Evolutionary conservation across 768 basidiomycete species (phyloP).

Genomic region (Boletus barrowsii): DNA sequence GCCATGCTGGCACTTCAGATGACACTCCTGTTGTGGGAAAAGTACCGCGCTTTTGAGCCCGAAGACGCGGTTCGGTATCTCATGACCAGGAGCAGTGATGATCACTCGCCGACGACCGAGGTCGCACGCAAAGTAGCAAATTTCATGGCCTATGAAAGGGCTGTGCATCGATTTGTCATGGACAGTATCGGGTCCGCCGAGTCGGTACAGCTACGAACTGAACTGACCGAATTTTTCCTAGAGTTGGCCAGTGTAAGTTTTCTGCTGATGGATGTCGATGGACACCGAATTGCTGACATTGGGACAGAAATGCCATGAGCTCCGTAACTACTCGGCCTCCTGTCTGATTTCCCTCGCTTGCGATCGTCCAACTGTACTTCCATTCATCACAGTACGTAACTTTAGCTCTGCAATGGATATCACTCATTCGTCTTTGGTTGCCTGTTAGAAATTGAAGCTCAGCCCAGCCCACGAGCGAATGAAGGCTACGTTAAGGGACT

Average conservation of each 20-base stretch:
- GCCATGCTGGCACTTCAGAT: slow-evolving; percentile 47
- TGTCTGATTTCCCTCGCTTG: slow-evolving; percentile 42
- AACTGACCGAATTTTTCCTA: slow-evolving; percentile 42
- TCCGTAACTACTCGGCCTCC: slow-evolving; percentile 46
- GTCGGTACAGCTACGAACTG: slow-evolving; percentile 19
- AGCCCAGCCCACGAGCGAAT: slow-evolving; percentile 23
- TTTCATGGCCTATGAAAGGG: slow-evolving; percentile 36
- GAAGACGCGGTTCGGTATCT: slow-evolving; percentile 42
- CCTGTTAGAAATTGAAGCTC: slow-evolving; percentile 24
- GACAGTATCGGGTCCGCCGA: slow-evolving; percentile 24
- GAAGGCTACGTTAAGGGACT: slow-evolving; percentile 14
- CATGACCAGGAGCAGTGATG: slow-evolving; percentile 31
- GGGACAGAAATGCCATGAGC: slow-evolving; percentile 40
- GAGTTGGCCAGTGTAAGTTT: slow-evolving; percentile 41
- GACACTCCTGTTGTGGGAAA: slow-evolving; percentile 37
- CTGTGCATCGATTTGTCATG: slow-evolving; percentile 45
- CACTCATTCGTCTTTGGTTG: not conserved
- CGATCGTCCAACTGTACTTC: slow-evolving; percentile 37
- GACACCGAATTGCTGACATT: not conserved
- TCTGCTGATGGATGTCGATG: not conserved
- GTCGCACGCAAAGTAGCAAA: slow-evolving; percentile 26
- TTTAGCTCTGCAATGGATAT: not conserved
- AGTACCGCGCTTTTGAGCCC: slow-evolving; percentile 40
- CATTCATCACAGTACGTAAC: slow-evolving; percentile 23
- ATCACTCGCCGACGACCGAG: slow-evolving; percentile 25